These are phyloP conservation scores for Wickerhamomyces ciferrii DNA, from an alignment of 805 yeast genomes.

Conservation along the genomic window DNA sequence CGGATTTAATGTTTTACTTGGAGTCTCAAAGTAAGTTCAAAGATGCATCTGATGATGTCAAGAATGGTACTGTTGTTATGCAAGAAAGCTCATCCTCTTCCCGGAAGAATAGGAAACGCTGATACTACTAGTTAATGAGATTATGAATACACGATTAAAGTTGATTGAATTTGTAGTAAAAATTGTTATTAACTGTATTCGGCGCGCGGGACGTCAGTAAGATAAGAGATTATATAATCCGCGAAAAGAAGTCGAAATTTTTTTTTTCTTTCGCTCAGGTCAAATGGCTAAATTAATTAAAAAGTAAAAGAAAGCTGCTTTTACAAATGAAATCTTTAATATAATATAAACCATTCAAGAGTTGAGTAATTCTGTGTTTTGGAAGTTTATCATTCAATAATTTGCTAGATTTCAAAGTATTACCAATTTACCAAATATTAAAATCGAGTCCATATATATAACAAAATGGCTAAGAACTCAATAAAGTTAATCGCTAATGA, in stretches of 20 bases:
- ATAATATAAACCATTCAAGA: too few species aligned
- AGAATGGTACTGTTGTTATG: conserved; percentile 62
- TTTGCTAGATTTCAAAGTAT: too few species aligned
- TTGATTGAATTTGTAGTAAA: too few species aligned
- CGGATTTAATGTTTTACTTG: conserved; percentile 75
- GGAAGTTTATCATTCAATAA: too few species aligned
- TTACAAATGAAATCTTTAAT: too few species aligned
- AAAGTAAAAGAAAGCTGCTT: not conserved
- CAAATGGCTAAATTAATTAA: not conserved
- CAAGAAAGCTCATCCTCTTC: conserved; percentile 4
- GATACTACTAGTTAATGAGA: not conserved
- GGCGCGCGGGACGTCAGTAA: not conserved
- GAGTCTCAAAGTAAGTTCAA: conserved; percentile 70
- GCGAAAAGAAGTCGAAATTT: not conserved
- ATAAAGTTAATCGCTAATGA: conserved; percentile 66
- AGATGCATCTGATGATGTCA: conserved; percentile 65
- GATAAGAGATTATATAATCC: not conserved
- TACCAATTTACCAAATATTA: too few species aligned
- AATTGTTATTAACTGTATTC: too few species aligned
- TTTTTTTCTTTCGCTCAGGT: not conserved
- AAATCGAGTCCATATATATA: too few species aligned
- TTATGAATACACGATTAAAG: not conserved
- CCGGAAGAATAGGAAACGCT: not conserved
- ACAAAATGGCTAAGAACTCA: conserved; percentile 62
- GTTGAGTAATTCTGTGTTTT: too few species aligned